Evolutionary conservation across 2,329 filamentous ascomycete genomes (phyloP).

Genomic region (Tolypocladium tundrense): DNA sequence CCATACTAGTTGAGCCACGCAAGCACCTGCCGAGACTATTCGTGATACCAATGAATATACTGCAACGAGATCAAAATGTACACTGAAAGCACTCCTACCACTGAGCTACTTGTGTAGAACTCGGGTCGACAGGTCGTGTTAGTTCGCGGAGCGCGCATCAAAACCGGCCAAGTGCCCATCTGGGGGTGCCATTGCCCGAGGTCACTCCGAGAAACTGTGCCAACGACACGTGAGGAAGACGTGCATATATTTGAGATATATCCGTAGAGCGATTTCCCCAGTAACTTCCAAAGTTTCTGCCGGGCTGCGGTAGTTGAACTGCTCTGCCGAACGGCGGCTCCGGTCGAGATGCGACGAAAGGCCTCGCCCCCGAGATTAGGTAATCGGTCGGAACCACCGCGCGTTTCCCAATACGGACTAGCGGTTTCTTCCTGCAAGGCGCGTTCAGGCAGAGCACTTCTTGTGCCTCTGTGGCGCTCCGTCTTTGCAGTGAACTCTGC

Average conservation of each 20-base stretch:
- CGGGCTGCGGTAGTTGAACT: not conserved
- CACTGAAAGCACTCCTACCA: not conserved
- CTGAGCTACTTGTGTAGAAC: not conserved
- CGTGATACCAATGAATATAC: not conserved
- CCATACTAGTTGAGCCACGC: not conserved
- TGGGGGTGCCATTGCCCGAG: not conserved
- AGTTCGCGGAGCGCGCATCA: not conserved
- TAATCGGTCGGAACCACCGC: not conserved
- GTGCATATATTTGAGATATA: no score
- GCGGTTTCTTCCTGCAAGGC: not conserved
- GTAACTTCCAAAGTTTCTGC: not conserved
- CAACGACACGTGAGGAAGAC: not conserved
- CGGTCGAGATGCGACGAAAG: not conserved
- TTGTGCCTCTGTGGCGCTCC: not conserved
- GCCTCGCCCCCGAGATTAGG: not conserved
- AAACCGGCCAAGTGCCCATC: not conserved
- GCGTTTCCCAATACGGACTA: not conserved
- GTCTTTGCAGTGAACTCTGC: not conserved
- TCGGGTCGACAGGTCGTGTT: not conserved
- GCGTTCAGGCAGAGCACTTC: not conserved
- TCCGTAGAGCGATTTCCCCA: not conserved
- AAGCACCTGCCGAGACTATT: not conserved
- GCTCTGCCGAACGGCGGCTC: not conserved
- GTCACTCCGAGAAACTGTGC: not conserved
- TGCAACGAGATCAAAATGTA: not conserved